These are phyloP conservation scores for Mesembryanthemum crystallinum DNA, from an alignment of 148 eudicot species.

Conservation along the genomic window DNA sequence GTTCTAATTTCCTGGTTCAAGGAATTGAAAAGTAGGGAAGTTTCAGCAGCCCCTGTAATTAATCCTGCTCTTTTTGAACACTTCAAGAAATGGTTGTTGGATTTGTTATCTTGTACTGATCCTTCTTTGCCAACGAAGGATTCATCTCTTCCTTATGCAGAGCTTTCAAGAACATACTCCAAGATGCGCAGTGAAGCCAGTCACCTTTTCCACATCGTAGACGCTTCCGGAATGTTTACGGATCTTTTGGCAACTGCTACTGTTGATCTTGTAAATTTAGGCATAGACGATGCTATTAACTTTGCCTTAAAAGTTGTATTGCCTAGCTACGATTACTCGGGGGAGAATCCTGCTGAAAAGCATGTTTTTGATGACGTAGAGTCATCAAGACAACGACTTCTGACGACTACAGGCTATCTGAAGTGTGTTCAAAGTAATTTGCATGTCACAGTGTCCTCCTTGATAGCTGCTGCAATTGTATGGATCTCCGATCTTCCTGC, in stretches of 20 bases:
- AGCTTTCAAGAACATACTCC: conserved; percentile 87
- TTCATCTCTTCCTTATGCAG: conserved; percentile 74
- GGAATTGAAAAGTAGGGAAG: conserved; percentile 47
- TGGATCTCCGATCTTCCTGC: conserved; percentile 94
- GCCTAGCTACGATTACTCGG: conserved; percentile 41
- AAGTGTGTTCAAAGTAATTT: conserved; percentile 86
- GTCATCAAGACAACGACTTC: conserved; percentile 69
- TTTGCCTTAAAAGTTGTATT: conserved; percentile 68
- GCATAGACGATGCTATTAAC: conserved; percentile 74
- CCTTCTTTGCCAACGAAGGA: conserved; percentile 91
- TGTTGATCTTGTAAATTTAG: conserved; percentile 51
- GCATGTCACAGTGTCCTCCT: conserved; percentile 57
- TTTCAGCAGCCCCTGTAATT: conserved; percentile 32
- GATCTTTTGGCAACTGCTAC: conserved; percentile 40
- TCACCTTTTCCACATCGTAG: conserved; percentile 58
- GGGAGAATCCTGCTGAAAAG: conserved; percentile 40
- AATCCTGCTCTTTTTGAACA: conserved; percentile 43
- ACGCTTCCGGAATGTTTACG: conserved; percentile 51
- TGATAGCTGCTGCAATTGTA: conserved; percentile 67
- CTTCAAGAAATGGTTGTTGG: conserved; percentile 71
- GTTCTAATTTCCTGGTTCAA: conserved; percentile 93
- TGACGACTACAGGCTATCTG: conserved; percentile 85
- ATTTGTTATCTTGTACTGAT: conserved; percentile 78
- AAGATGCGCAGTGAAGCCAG: conserved; percentile 91
- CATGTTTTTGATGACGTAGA: conserved; percentile 60